Base-by-base conservation (phyloP, 768 basidiomycete species). In the Auriscalpium vulgare region DNA sequence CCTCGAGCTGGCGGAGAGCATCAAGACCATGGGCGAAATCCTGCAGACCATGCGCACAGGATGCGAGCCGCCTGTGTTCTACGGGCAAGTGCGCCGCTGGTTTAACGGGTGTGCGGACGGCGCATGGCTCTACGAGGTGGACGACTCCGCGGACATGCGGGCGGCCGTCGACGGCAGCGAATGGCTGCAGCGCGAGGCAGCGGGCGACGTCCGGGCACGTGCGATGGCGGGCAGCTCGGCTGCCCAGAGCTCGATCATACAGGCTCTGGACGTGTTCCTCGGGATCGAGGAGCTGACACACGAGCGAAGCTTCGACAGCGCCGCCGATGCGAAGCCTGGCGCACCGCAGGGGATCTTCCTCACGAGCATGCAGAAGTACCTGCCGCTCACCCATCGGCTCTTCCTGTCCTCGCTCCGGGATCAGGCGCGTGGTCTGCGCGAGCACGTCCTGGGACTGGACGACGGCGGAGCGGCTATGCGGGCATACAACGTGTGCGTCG, bases 211-310 rank as follows among this genome's bases (percentile, higher is more conserved):
- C n/a, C 13, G 17, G 14, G 46, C 46, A 29, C 17, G 43, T 11
- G 45, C 23, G 29, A 54, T 54, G 16, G 19, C 53, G 34, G 53
- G 53, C n/a, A 47, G 17, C 29, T 21, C 53, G 35, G 53, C 53
- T 17, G 53, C 53, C 29, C 53, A 54, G 37, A 54, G 53, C 29
- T 29, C 53, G 46, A 46, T 38, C 45, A 37, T 54, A 16, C 53
- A 54, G 45, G 53, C 53, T 10, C 34, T 54, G 13, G 53, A 54
- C 43, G 53, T 38, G 16, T 54, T 54, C 46, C 53, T 54, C 1
- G 53, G 53, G 4, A 54, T 54, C 35, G 35, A 46, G 8, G 53
- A 36, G 10, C 10, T 47, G 8, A 54, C 53, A 4, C 53, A 54
- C 46, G 53, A 54, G 53, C 23, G 50, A 17, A n/a, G 14, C 50